phyloP scores from a whole-genome alignment of 2,329 filamentous ascomycete species.

The Neospermospora avenae region DNA sequence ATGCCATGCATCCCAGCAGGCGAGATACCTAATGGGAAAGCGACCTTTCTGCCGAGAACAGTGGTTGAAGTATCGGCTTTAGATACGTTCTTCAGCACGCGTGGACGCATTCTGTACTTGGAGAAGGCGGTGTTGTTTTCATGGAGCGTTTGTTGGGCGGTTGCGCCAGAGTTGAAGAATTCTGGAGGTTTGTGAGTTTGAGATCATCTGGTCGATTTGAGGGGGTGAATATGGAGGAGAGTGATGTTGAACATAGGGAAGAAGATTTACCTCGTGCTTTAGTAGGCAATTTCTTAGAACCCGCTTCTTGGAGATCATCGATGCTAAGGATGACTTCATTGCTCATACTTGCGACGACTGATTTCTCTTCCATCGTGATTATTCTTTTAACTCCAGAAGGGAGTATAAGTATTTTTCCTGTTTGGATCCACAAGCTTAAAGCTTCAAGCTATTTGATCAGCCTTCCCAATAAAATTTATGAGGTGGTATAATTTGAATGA shows the following conservation, averaged over 20 bases:
- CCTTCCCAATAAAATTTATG: too few relatives aligned
- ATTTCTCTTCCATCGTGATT: slow-evolving; percentile 8
- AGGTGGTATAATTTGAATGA: too few relatives aligned
- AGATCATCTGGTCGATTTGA: neutral
- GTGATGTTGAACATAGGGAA: neutral
- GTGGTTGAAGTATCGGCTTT: slow-evolving; percentile 40
- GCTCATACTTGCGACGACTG: slow-evolving; percentile 11
- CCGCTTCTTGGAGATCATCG: slow-evolving; percentile 14
- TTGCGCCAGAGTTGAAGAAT: slow-evolving; percentile 48
- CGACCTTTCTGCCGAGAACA: slow-evolving; percentile 43
- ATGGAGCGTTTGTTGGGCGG: slow-evolving; percentile 47
- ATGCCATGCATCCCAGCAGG: slow-evolving; percentile 49
- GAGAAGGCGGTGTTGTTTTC: slow-evolving; percentile 53
- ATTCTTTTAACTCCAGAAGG: too few relatives aligned
- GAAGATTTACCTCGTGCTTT: slow-evolving; percentile 5
- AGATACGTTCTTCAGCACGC: slow-evolving; percentile 42
- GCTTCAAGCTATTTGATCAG: too few relatives aligned
- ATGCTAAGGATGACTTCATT: slow-evolving; percentile 17
- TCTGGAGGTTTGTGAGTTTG: slow-evolving; percentile 6
- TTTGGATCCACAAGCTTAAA: too few relatives aligned
- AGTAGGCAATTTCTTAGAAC: slow-evolving; percentile 11
- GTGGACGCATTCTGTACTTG: slow-evolving; percentile 47
- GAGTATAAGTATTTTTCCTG: too few relatives aligned
- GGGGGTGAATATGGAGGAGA: neutral
- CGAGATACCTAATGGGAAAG: slow-evolving; percentile 39